phyloP scores from a whole-genome alignment of 164 flowering plant genomes.

The Vitis vinifera region DNA sequence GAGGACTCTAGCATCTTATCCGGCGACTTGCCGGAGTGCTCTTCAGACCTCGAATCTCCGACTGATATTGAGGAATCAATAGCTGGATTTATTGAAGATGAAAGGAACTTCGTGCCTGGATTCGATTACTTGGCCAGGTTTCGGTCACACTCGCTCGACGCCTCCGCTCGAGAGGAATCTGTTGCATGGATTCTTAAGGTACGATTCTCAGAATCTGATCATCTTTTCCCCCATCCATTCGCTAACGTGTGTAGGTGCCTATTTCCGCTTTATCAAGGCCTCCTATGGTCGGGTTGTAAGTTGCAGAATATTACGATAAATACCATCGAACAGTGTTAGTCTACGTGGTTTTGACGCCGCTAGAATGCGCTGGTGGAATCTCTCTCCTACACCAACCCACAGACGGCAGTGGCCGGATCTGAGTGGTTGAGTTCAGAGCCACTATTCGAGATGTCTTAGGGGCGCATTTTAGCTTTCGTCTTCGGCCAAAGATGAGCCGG shows the following conservation, averaged over 20 bases:
- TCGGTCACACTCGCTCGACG: conserved; percentile 58
- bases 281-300: neutral
- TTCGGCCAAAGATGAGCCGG: too few species aligned
- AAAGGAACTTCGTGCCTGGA: conserved; percentile 60
- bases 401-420: neutral
- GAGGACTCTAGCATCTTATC: conserved; percentile 62
- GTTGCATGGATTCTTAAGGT: conserved; percentile 97
- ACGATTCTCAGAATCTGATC: neutral
- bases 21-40: conserved; percentile 44
- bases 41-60: conserved; percentile 42
- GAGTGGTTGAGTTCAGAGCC: neutral
- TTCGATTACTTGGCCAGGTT: conserved; percentile 49
- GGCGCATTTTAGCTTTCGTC: neutral
- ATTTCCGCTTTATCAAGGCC: neutral
- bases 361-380: conserved; percentile 10
- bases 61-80: conserved; percentile 55
- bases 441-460: neutral
- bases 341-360: neutral
- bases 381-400: too few species aligned
- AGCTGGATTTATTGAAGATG: conserved; percentile 60
- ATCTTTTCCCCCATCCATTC: neutral
- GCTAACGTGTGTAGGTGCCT: neutral
- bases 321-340: conserved; percentile 5
- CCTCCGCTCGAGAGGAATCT: conserved; percentile 62
- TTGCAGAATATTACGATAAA: neutral